phyloP scores from a whole-genome alignment of 305 asterid genomes.

The Rubia tinctorum region DNA sequence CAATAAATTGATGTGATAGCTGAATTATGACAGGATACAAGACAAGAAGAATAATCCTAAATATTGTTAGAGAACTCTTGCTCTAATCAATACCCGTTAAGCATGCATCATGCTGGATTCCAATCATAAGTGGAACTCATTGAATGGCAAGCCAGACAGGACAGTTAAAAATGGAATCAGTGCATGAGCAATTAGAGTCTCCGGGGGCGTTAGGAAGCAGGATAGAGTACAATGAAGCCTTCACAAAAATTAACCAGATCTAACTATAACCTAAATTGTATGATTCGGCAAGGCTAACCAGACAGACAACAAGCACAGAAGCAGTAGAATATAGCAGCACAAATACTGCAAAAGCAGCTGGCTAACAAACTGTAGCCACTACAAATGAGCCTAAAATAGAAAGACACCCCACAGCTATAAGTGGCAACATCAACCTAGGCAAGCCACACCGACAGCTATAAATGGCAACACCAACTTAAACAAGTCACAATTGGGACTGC shows the following conservation, averaged over 20 bases:
- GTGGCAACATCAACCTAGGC: background rate
- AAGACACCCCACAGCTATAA: background rate
- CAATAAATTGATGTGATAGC: too few relatives aligned
- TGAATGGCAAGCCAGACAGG: background rate
- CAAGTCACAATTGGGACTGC: background rate
- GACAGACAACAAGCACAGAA: background rate
- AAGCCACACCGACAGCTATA: background rate
- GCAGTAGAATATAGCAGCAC: background rate
- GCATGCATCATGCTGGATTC: background rate
- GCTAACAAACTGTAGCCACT: background rate
- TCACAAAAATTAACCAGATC: background rate
- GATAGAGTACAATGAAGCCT: slow-evolving; percentile 2
- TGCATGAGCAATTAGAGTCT: background rate
- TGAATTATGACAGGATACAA: too few relatives aligned
- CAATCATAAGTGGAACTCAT: background rate
- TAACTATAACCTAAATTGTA: background rate
- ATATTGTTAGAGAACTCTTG: too few relatives aligned
- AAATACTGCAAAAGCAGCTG: background rate
- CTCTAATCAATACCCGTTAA: too few relatives aligned
- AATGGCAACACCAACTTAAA: background rate
- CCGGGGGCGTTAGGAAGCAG: background rate
- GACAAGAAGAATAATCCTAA: too few relatives aligned
- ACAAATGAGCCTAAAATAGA: background rate
- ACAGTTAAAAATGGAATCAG: background rate
- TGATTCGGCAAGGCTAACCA: background rate